Evolutionary conservation across 2,329 filamentous ascomycete genomes (phyloP).

Genomic region (Neonectria faginata): DNA sequence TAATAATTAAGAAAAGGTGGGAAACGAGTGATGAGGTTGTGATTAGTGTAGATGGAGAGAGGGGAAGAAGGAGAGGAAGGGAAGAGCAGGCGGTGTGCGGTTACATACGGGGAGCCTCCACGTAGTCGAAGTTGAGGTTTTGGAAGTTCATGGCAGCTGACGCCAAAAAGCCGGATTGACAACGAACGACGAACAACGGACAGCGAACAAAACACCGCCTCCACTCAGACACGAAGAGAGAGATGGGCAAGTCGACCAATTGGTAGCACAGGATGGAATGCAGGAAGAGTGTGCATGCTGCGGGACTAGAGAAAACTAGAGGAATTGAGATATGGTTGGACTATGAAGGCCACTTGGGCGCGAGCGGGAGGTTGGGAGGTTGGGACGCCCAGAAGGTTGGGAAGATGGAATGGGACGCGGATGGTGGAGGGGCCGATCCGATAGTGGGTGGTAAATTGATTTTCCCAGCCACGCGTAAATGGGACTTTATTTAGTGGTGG

Average conservation of each 20-base stretch:
- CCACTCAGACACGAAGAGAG: conserved; percentile 44
- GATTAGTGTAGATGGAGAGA: not conserved
- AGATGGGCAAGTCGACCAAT: conserved; percentile 49
- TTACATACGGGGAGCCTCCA: conserved; percentile 54
- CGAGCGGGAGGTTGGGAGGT: conserved; percentile 47
- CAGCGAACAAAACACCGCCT: conserved; percentile 40
- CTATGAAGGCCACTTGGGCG: conserved; percentile 39
- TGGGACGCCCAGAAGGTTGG: conserved; percentile 44
- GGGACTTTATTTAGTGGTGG: too few relatives aligned
- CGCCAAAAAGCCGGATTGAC: conserved; percentile 25
- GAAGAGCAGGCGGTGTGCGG: conserved; percentile 14
- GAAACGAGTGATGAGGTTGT: conserved; percentile 6
- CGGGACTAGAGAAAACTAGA: conserved; percentile 31
- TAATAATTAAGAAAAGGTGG: not conserved
- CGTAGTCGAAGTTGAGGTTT: conserved; percentile 51
- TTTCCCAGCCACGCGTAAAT: conserved; percentile 41
- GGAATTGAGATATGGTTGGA: conserved; percentile 50
- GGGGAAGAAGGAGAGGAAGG: not conserved
- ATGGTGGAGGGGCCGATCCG: conserved; percentile 10
- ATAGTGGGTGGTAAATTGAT: conserved; percentile 1
- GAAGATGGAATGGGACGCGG: conserved; percentile 15
- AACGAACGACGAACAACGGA: conserved; percentile 6
- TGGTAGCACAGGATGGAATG: conserved; percentile 48
- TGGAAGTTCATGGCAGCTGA: conserved; percentile 54
- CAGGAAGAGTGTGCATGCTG: conserved; percentile 49